These are phyloP conservation scores for Ophiostoma triangulosporum DNA, from an alignment of 2,329 filamentous ascomycete genomes.

Conservation along the genomic window DNA sequence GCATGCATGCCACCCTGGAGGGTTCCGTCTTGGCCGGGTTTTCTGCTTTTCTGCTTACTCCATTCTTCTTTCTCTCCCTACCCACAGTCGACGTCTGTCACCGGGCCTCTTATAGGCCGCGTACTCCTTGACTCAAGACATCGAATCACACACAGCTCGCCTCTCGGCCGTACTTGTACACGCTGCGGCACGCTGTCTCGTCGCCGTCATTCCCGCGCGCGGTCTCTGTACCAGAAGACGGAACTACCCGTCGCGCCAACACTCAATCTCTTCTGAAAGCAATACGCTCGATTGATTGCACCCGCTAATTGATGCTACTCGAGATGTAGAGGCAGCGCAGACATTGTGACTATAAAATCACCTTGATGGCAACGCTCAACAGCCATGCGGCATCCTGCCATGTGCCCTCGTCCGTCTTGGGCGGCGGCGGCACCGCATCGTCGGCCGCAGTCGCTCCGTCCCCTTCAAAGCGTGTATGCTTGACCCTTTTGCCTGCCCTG, in stretches of 20 bases:
- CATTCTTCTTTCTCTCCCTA: not conserved
- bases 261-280: too few relatives aligned
- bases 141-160: not conserved
- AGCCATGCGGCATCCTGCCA: conserved; percentile 59
- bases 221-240: not conserved
- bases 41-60: too few relatives aligned
- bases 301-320: not conserved
- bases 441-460: conserved; percentile 25
- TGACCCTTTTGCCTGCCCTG: not conserved
- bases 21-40: not conserved
- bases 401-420: conserved; percentile 41
- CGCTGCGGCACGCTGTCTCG: not conserved
- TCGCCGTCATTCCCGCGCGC: not conserved
- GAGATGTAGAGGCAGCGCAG: not conserved
- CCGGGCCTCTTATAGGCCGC: not conserved
- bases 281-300: too few relatives aligned
- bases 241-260: too few relatives aligned
- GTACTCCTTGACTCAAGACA: too few relatives aligned
- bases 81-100: not conserved
- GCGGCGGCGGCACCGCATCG: conserved; percentile 33
- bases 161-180: not conserved
- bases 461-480: conserved; percentile 25
- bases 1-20: not conserved
- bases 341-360: conserved; percentile 30
- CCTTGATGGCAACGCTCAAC: conserved; percentile 49